These are phyloP conservation scores for Paracoccidioides lutzii DNA, from an alignment of 2,329 filamentous ascomycete genomes.

Conservation along the genomic window DNA sequence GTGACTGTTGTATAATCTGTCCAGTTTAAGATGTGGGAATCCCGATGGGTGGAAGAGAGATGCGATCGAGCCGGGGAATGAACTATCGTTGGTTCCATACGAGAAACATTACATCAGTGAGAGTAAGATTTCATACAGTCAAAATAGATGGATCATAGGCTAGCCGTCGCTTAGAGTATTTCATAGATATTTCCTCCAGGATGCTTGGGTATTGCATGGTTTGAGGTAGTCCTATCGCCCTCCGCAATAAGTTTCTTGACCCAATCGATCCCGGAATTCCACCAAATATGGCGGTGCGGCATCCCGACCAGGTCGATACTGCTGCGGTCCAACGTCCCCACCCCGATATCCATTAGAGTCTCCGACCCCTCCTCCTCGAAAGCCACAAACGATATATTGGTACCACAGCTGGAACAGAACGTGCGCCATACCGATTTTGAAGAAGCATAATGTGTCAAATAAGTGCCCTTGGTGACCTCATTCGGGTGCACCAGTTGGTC, in stretches of 20 bases:
- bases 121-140: too few relatives aligned
- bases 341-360: conserved; percentile 13
- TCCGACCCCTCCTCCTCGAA: conserved; percentile 2
- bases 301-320: conserved; percentile 10
- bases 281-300: conserved; percentile 13
- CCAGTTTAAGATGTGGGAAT: too few relatives aligned
- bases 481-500: background rate
- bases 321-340: conserved; percentile 16
- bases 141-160: background rate
- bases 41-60: too few relatives aligned
- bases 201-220: background rate
- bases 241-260: conserved; percentile 6
- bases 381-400: conserved; percentile 14
- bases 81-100: too few relatives aligned
- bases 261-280: conserved; percentile 16
- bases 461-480: background rate
- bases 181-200: background rate
- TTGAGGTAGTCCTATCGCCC: background rate
- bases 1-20: too few relatives aligned
- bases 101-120: too few relatives aligned
- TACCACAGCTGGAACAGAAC: conserved; percentile 20
- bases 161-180: background rate
- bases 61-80: too few relatives aligned
- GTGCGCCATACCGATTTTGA: conserved; percentile 11
- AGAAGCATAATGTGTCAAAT: conserved; percentile 1